Evolutionary conservation across 1,139 yeast species (phyloP), one percentile per base, ranked within the genome.

Genomic region (Pneumocystis canis): DNA sequence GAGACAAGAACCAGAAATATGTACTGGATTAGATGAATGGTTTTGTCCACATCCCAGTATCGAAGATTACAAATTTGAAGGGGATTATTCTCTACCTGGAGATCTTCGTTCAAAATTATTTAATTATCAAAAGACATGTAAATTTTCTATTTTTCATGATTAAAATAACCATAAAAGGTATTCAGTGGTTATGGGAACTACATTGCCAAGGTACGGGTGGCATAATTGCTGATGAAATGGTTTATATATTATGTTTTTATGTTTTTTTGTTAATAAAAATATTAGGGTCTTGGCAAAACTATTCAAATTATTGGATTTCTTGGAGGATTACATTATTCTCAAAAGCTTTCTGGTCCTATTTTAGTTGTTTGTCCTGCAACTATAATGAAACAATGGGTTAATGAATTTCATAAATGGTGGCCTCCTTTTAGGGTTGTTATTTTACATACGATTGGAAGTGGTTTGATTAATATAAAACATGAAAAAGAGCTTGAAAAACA

Each of bases 341-440:
- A 85, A 0, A 75, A 82, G 62, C 74, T 92, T 4, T 80, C 82
- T 30, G 86, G 85, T 60, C 98, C 98, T 0, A 85, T 87, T 0
- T 72, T 92, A 47, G 80, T 92, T 57, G 97, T 92, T 0, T 95
- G 96, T 65, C 98, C 98, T 0, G 97, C 98, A 0, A 92, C 98
- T 0, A 97, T 92, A 0, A 77, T 92, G 79, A 86, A 83, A 66
- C 98, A 92, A 71, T 92, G 98, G 98, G 95, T 90, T 5, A 86
- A 85, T 67, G 98, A 92, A 72, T 84, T 92, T 64, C 98, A 92
- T 70, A 80, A 85, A 61, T 92, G 98, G 98, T 92, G 97, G 97
- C 97, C 98, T 1, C 90, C 97, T 0, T 78, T 94, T 35, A 75
- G 98, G 65, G 84, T 92, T 20, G 84, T 87, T 2, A 89, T 92